Percentiles rank a stretch among this genome's conserved stretches.
Evolutionary conservation across 2,329 filamentous ascomycete species (phyloP).

Genomic region (Microascus cirrosus): DNA sequence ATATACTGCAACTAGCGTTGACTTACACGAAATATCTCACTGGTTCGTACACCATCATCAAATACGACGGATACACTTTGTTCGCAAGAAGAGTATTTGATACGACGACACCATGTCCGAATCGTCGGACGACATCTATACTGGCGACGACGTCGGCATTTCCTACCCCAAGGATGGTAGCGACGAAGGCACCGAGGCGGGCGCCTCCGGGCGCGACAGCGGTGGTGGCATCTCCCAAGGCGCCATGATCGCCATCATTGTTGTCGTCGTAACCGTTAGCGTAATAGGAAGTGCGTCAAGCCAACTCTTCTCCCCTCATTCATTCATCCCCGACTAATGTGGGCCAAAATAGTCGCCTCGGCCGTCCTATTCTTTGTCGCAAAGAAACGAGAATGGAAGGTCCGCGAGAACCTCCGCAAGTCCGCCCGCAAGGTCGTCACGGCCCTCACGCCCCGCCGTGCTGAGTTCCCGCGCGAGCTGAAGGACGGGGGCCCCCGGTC

Average conservation of each 20-base stretch:
- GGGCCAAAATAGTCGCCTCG: constrained; percentile 11
- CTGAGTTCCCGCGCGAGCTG: constrained; percentile 48
- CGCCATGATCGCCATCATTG: constrained; percentile 62
- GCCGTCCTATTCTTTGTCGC: constrained; percentile 65
- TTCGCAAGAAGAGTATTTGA: neutral
- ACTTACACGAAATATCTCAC: neutral
- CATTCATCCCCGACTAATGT: neutral
- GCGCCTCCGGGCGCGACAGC: constrained; percentile 52
- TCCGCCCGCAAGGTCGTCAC: constrained; percentile 53
- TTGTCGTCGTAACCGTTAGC: constrained; percentile 56
- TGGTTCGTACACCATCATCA: neutral
- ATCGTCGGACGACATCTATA: neutral
- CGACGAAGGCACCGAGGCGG: constrained; percentile 37
- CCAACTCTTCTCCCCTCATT: neutral
- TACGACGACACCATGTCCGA: neutral
- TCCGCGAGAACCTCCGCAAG: constrained; percentile 59
- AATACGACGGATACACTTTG: neutral
- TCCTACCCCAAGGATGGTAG: constrained; percentile 2
- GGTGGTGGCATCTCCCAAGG: constrained; percentile 55
- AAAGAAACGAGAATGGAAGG: constrained; percentile 76
- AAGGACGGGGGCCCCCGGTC: constrained; percentile 24
- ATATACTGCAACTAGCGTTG: neutral
- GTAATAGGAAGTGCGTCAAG: constrained; percentile 54
- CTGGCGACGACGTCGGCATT: constrained; percentile 3
- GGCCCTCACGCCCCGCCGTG: constrained; percentile 49